Conservation (phyloP, 2,329 filamentous ascomycete genomes). For the Stylonectria norvegica region DNA sequence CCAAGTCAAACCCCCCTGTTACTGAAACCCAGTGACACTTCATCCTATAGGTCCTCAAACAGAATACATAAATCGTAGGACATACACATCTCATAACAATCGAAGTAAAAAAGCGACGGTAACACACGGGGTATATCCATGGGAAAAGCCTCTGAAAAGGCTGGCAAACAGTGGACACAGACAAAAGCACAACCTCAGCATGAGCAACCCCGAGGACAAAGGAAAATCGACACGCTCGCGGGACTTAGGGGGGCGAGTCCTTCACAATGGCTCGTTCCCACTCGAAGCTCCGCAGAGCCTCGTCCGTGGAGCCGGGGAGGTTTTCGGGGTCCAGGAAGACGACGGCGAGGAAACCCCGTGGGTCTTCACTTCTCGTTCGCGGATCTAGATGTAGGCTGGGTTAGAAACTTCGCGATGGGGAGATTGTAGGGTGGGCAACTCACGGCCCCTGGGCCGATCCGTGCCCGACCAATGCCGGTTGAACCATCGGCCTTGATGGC, state of each 20-base stretch:
- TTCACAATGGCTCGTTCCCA: conserved; percentile 23
- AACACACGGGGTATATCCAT: neutral
- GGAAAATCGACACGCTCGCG: neutral
- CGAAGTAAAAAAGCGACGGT: conserved; percentile 3
- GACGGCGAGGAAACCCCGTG: conserved; percentile 32
- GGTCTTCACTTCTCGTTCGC: neutral
- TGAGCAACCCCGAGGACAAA: neutral
- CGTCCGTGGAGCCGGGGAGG: conserved; percentile 22
- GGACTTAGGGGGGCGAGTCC: conserved; percentile 10
- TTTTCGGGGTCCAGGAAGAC: conserved; percentile 33
- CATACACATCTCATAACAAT: too few species aligned
- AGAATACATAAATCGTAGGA: neutral
- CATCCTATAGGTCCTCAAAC: neutral
- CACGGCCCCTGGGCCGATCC: conserved; percentile 25
- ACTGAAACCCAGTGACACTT: too few species aligned
- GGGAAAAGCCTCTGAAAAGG: neutral
- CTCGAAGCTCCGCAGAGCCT: conserved; percentile 26
- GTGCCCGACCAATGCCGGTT: conserved; percentile 22
- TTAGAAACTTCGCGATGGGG: neutral
- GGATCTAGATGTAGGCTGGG: neutral
- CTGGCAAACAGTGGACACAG: too few species aligned
- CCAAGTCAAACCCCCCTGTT: too few species aligned
- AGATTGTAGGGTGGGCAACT: conserved; percentile 5
- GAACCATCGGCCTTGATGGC: conserved; percentile 23
- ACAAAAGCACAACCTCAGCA: too few species aligned